Evolutionary conservation across 495 filamentous ascomycete genomes (phyloP), one percentile per base, ranked within the genome.

Genomic region (Hypomontagnella submonticulosa): DNA sequence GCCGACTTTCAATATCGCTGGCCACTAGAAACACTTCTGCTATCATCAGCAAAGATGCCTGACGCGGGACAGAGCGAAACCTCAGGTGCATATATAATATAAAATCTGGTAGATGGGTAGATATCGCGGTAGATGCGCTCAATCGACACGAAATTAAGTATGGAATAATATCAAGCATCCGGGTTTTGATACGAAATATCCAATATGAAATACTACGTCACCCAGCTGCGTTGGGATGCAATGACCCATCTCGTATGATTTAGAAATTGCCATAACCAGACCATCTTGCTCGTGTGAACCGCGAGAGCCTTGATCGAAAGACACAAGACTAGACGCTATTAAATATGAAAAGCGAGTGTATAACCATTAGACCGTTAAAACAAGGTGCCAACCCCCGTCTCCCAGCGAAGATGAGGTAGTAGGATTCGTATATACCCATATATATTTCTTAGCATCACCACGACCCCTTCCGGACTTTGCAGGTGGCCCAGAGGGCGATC

Each of bases 171-270:
- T 34, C 34, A 41, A 49, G 4, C 9, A 10, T 23, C 18, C 16
- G 27, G 42, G 33, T 23, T 15, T 61, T 42, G 63, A 52, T 42
- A 50, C 37, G 30, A 57, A 23, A 19, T n/a, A 38, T 54, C 23
- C 19, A 33, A 19, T 16, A 44, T 33, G 52, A 46, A 30, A 46
- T 65, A 48, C 48, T 33, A 47, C 41, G 13, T 42, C 55, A 15
- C 49, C 48, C 38, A 20, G 48, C 46, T 47, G 38, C 54, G 54
- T 27, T 27, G 40, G 62, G 15, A 66, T 43, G 16, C 18, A 32
- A 27, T 13, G 13, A n/a, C 23, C 30, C 44, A 61, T 61, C 38
- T 58, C 63, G 63, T 66, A 38, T 66, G 44, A 66, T 66, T 6
- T 11, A 11, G 3, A 56, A 50, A 37, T 61, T 32, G 56, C 51